Conservation (phyloP, 2,329 filamentous ascomycete genomes). For the Fusarium nanum region DNA sequence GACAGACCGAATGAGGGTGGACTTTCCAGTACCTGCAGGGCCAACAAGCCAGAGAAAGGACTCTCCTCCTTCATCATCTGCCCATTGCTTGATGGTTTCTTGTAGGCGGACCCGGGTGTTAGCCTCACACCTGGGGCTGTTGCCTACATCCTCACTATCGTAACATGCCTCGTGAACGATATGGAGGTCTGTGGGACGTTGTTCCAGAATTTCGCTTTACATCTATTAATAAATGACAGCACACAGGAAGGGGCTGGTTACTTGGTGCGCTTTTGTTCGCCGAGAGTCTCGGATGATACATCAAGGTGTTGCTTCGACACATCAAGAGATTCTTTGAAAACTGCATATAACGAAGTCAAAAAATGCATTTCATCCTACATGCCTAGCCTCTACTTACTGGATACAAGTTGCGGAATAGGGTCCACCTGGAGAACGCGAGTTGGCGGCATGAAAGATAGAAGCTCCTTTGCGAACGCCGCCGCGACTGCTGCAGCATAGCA, state of each 20-base stretch:
- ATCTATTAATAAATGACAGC: fast-evolving
- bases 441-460: not conserved
- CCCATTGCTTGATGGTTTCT: fast-evolving
- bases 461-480: not conserved
- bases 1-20: fast-evolving
- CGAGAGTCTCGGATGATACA: not conserved
- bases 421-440: not conserved
- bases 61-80: fast-evolving
- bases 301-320: not conserved
- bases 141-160: not conserved
- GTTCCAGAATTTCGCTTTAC: not conserved
- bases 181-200: not conserved
- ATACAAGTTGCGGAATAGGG: not conserved
- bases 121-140: not conserved
- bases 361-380: too few species aligned
- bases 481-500: not conserved
- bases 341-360: not conserved
- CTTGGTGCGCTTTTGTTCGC: not conserved
- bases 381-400: not conserved
- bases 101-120: not conserved
- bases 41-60: not conserved
- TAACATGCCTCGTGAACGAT: not conserved
- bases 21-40: not conserved
- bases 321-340: not conserved
- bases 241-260: fast-evolving